Conservation (phyloP, 306 rosid species). For the Lathyrus tuberosus region DNA sequence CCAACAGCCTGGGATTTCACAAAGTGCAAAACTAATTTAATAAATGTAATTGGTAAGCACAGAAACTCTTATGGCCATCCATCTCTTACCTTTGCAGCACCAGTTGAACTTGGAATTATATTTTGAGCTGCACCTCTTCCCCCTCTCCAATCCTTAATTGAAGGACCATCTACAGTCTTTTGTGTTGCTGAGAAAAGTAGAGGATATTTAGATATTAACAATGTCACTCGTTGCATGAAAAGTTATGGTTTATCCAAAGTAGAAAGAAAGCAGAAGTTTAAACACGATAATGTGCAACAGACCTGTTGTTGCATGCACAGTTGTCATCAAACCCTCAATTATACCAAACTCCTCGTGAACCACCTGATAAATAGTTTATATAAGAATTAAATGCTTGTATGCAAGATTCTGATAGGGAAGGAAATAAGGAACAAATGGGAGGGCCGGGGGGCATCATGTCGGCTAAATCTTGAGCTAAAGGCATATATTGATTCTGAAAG, state of each 20-base stretch:
- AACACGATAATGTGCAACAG: conserved; percentile 21
- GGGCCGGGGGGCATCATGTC: not conserved
- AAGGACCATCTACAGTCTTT: conserved; percentile 98
- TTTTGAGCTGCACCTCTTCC: conserved; percentile 97
- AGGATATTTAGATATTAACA: conserved; percentile 26
- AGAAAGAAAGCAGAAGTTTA: not conserved
- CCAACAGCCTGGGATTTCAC: conserved; percentile 82
- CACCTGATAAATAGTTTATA: conserved; percentile 52
- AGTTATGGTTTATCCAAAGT: not conserved
- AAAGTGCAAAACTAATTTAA: conserved; percentile 1
- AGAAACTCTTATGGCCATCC: not conserved
- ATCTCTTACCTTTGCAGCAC: conserved; percentile 87
- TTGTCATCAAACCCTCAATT: conserved; percentile 97
- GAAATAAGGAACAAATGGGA: not conserved
- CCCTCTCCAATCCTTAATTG: conserved; percentile 99
- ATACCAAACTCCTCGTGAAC: conserved; percentile 96
- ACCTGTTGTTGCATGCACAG: conserved; percentile 99
- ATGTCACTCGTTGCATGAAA: conserved; percentile 10
- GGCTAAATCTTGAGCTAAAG: not conserved
- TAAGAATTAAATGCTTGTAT: conserved; percentile 4
- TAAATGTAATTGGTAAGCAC: not conserved
- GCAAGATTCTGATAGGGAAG: not conserved
- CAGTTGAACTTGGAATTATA: conserved; percentile 98
- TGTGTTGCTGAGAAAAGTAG: conserved; percentile 74
- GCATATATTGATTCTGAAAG: not conserved